Conservation (phyloP, 2,329 filamentous ascomycete genomes). For the Pezicula neosporulosa region DNA sequence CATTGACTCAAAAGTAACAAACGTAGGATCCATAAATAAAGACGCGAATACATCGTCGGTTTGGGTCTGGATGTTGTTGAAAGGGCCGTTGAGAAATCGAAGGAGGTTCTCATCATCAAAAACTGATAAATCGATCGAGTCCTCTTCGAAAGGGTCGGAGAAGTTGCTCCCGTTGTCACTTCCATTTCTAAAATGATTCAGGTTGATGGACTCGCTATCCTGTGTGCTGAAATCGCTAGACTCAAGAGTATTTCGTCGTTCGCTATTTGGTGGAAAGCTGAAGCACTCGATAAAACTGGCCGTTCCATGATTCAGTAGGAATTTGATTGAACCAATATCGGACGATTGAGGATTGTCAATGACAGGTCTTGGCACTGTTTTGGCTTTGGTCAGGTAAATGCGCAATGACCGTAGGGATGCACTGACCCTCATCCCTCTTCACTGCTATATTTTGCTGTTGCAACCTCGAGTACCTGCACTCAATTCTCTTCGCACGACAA, state of each 20-base stretch:
- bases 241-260: conserved; percentile 32
- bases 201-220: conserved; percentile 15
- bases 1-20: conserved; percentile 1
- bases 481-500: conserved; percentile 37
- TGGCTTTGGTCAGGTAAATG: background rate
- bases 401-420: background rate
- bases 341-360: conserved; percentile 29
- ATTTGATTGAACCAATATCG: conserved; percentile 42
- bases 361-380: conserved; percentile 2
- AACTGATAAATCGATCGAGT: conserved; percentile 14
- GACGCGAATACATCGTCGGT: conserved; percentile 7
- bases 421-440: conserved; percentile 10
- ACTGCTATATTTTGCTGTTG: conserved; percentile 7
- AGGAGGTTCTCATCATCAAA: conserved; percentile 18
- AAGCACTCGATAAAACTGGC: conserved; percentile 42
- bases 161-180: conserved; percentile 12
- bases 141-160: conserved; percentile 14
- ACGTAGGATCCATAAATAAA: conserved; percentile 5
- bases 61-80: conserved; percentile 8
- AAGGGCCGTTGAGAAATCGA: conserved; percentile 15
- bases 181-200: conserved; percentile 9
- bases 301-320: conserved; percentile 40
- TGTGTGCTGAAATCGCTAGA: conserved; percentile 28
- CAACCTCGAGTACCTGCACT: conserved; percentile 26
- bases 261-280: conserved; percentile 35